These are phyloP conservation scores for Geosiphon pyriformis DNA, from an alignment of 192 early-diverging fungal species.

Conservation along the genomic window DNA sequence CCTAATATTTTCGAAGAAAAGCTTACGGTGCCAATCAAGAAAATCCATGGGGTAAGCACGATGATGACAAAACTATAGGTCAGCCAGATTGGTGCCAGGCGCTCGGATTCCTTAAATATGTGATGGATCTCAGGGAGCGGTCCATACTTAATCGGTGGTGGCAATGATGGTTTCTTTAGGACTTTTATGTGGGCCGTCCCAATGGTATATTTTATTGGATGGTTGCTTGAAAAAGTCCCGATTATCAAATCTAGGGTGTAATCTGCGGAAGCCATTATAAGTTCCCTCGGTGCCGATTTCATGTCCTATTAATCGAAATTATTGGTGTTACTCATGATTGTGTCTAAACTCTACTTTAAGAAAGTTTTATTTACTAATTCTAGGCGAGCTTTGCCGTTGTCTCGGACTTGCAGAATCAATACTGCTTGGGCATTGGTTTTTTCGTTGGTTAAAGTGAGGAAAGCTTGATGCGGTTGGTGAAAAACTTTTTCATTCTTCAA, in stretches of 20 bases:
- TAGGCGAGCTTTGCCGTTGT: conserved; percentile 19
- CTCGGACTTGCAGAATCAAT: conserved; percentile 17
- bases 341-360: background rate
- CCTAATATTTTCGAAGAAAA: background rate
- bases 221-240: conserved; percentile 21
- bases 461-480: conserved; percentile 26
- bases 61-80: conserved; percentile 29
- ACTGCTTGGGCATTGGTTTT: conserved; percentile 10
- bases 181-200: conserved; percentile 20
- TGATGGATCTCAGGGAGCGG: conserved; percentile 41
- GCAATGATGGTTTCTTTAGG: background rate
- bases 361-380: conserved; percentile 24
- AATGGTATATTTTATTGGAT: conserved; percentile 22
- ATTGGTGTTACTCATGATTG: background rate
- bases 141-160: conserved; percentile 23
- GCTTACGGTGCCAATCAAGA: conserved; percentile 38
- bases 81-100: conserved; percentile 33
- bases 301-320: background rate
- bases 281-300: conserved; percentile 9
- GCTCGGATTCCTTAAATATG: conserved; percentile 32
- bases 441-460: conserved; percentile 19
- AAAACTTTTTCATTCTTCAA: background rate
- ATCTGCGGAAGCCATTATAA: conserved; percentile 7
- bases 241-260: conserved; percentile 22
- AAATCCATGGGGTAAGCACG: conserved; percentile 35